A percentile compares a stretch with the other conserved stretches of the same genome.
These are phyloP conservation scores for Pseudogymnoascus sp. DNA, from an alignment of 2,329 filamentous ascomycete species.

Conservation along the genomic window DNA sequence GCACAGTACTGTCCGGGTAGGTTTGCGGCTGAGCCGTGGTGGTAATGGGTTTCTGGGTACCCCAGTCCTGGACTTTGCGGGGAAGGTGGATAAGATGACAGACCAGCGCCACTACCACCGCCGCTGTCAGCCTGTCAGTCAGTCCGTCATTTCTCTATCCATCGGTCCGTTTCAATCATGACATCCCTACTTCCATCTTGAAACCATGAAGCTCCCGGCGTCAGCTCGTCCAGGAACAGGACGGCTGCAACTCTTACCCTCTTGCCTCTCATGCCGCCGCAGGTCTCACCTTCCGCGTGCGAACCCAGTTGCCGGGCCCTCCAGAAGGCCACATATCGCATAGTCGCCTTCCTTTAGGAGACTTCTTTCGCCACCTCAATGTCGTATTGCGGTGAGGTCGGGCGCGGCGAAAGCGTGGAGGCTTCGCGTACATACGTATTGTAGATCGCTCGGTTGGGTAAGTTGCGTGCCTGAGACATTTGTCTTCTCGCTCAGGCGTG, in stretches of 20 bases:
- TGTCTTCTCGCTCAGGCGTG: background rate
- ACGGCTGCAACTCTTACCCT: background rate
- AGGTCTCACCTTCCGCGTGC: background rate
- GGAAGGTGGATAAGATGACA: background rate
- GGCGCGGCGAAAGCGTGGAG: background rate
- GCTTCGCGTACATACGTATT: background rate
- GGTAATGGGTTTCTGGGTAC: background rate
- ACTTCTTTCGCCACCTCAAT: background rate
- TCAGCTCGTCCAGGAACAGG: background rate
- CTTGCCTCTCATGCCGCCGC: background rate
- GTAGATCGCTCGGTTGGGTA: background rate
- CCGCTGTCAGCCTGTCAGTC: background rate
- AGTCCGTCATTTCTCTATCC: background rate
- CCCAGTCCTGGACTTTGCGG: background rate
- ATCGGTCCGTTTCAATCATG: background rate
- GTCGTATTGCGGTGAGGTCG: background rate
- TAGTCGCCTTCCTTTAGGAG: background rate
- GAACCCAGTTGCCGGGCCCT: background rate
- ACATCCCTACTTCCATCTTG: background rate
- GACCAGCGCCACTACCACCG: background rate
- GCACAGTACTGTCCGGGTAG: background rate
- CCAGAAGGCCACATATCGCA: background rate
- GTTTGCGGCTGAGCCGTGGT: background rate
- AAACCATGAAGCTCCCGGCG: background rate
- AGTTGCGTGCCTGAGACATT: background rate